These are phyloP conservation scores for Fistulifera pelliculosa DNA, from an alignment of 108 stramenopile genomes.

Conservation along the genomic window DNA sequence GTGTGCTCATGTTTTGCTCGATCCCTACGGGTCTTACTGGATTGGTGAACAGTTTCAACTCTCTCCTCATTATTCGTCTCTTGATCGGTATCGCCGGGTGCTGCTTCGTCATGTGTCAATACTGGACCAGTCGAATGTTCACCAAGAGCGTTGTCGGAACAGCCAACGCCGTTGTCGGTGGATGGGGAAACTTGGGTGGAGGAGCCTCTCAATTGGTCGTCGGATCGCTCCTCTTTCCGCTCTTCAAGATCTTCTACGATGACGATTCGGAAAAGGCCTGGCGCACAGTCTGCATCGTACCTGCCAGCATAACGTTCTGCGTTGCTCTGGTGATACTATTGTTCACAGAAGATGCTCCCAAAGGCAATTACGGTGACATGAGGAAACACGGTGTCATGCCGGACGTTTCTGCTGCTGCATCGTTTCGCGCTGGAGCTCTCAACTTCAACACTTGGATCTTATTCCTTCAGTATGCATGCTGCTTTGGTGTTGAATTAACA, in stretches of 20 bases:
- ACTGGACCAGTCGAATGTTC: conserved; percentile 87
- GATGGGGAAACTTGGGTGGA: conserved; percentile 93
- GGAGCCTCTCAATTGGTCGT: conserved; percentile 76
- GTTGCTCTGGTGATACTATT: conserved; percentile 39
- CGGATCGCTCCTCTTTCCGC: conserved; percentile 64
- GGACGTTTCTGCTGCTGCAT: conserved; percentile 69
- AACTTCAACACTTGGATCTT: conserved; percentile 88
- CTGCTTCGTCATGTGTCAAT: conserved; percentile 87
- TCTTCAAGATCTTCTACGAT: conserved; percentile 40
- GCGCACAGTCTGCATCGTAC: conserved; percentile 73
- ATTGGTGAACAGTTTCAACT: conserved; percentile 57
- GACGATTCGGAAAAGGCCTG: conserved; percentile 72
- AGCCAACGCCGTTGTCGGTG: conserved; percentile 81
- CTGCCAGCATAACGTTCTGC: conserved; percentile 49
- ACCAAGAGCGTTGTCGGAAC: conserved; percentile 81
- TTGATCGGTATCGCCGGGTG: conserved; percentile 83
- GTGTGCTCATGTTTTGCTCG: conserved; percentile 45
- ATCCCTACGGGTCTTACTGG: conserved; percentile 78
- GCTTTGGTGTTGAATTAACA: conserved; percentile 90
- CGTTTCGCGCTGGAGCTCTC: conserved; percentile 58
- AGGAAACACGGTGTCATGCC: conserved; percentile 46
- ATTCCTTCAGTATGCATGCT: conserved; percentile 82
- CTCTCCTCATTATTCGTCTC: conserved; percentile 56
- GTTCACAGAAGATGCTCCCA: conserved; percentile 76
- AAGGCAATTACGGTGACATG: conserved; percentile 79